These are phyloP conservation scores for Misopates orontium DNA, from an alignment of 257 asterid genomes.

Conservation along the genomic window DNA sequence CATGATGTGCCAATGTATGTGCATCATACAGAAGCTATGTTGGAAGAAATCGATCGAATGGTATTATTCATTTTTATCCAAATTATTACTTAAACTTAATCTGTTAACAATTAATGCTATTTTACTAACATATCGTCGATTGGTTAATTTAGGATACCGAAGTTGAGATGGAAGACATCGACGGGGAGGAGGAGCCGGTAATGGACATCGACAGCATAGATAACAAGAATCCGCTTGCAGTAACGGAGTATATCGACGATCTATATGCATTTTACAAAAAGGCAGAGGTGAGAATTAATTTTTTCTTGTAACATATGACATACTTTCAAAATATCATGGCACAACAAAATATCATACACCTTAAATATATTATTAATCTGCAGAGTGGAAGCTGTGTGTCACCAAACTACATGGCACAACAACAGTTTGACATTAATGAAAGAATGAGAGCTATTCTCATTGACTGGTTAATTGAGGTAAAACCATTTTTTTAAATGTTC, in stretches of 20 bases:
- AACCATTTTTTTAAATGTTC: not conserved
- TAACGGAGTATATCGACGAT: conserved; percentile 64
- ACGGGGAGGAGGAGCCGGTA: conserved; percentile 42
- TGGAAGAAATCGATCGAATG: conserved; percentile 79
- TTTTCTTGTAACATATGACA: not conserved
- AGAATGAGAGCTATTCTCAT: conserved; percentile 88
- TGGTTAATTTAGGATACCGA: conserved; percentile 37
- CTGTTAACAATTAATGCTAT: not conserved
- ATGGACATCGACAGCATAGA: conserved; percentile 62
- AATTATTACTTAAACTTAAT: not conserved
- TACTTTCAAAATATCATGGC: too few species aligned
- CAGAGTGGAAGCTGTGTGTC: conserved; percentile 63
- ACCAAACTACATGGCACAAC: conserved; percentile 58
- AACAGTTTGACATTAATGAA: conserved; percentile 74
- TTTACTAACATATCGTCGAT: not conserved
- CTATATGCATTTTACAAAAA: conserved; percentile 52
- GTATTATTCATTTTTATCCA: conserved; percentile 30
- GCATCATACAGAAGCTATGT: conserved; percentile 77
- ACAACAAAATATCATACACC: too few species aligned
- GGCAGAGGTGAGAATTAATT: conserved; percentile 48
- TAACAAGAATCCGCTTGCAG: conserved; percentile 56
- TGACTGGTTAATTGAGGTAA: conserved; percentile 95
- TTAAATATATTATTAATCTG: conserved; percentile 6
- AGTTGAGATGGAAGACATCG: conserved; percentile 56
- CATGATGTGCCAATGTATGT: conserved; percentile 65